Evolutionary conservation across 495 filamentous ascomycete genomes (phyloP), one percentile per base, ranked within the genome.

Genomic region (Penicillium coffeae): DNA sequence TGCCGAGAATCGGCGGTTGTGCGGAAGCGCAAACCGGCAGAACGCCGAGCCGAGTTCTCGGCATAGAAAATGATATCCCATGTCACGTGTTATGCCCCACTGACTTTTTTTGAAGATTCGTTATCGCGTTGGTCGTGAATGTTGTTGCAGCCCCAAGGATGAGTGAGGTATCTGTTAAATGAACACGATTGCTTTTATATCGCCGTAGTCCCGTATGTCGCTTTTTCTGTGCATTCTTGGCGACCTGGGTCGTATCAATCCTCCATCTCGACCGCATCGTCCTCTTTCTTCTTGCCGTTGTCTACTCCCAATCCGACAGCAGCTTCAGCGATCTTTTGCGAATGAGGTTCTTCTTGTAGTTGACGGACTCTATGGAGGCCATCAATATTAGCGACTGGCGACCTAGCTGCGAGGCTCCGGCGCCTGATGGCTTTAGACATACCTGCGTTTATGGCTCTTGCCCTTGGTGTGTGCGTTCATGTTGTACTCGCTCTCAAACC

Each of bases 371-470:
- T 94, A 50, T 42, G 55, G 20, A 40, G 14, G 14, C n/a, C n/a
- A n/a, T 13, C 21, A 45, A 10, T n/a, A n/a, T 33, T 38, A 39
- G 36, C 4, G 41, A 38, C 21, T 19, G 22, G n/a, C 6, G 36
- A 18, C 19, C 25, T n/a, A 47, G 3, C 3, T 38, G 48, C 42
- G 33, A 39, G 18, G 15, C 4, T 5, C 10, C 5, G 5, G 25
- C 25, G 25, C 12, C 38, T 12, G 34, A n/a, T 5, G 14, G 16
- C 20, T 7, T 13, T 27, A 12, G 15, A 71, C 75, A 52, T 60
- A 95, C 91, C 86, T 85, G 73, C 88, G 78, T 78, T 90, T 96
- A 67, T 98, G 92, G 33, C 83, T 85, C 72, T 95, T 98, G 48
- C 91, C 90, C 69, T 86, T 89, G 27, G 70, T 73, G 65, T 98